phyloP scores from a whole-genome alignment of 768 basidiomycete species.

The Amanita brunnescens region DNA sequence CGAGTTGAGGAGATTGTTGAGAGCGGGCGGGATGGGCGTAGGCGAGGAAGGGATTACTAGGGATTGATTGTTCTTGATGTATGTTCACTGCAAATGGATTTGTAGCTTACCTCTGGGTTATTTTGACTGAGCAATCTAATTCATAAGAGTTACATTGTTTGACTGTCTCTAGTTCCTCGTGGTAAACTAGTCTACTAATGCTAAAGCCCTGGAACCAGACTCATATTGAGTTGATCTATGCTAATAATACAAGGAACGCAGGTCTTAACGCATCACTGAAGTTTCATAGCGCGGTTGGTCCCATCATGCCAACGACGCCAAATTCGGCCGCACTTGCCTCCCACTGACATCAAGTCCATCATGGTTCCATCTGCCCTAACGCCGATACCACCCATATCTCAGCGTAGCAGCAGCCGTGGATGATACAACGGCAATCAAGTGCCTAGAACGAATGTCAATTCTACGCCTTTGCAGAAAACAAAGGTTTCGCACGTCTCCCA shows the following conservation, averaged over 20 bases:
- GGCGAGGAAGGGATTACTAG: neutral
- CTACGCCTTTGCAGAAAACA: neutral
- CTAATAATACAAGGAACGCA: slow-evolving; percentile 29
- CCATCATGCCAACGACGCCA: slow-evolving; percentile 83
- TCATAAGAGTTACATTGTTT: too few species aligned
- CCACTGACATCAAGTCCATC: slow-evolving; percentile 58
- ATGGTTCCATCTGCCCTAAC: slow-evolving; percentile 31
- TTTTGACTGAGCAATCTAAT: too few species aligned
- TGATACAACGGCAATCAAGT: slow-evolving; percentile 87
- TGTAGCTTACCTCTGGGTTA: too few species aligned
- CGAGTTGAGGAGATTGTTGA: slow-evolving; percentile 29
- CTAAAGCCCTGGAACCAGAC: too few species aligned
- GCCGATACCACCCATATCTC: slow-evolving; percentile 82
- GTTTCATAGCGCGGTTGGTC: slow-evolving; percentile 66
- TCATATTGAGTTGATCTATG: slow-evolving; percentile 98
- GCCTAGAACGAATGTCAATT: slow-evolving; percentile 40
- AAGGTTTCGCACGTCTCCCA: slow-evolving; percentile 65
- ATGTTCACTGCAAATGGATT: too few species aligned
- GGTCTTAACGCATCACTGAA: slow-evolving; percentile 65
- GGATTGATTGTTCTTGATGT: too few species aligned
- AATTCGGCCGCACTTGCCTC: slow-evolving; percentile 80
- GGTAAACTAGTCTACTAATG: too few species aligned
- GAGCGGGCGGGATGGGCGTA: slow-evolving; percentile 24
- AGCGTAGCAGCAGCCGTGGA: slow-evolving; percentile 95
- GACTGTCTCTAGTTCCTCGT: too few species aligned